A percentile compares a stretch with the other conserved stretches of the same genome.
Evolutionary conservation across 306 rosid genomes (phyloP).

Genomic region (Malus asiatica): DNA sequence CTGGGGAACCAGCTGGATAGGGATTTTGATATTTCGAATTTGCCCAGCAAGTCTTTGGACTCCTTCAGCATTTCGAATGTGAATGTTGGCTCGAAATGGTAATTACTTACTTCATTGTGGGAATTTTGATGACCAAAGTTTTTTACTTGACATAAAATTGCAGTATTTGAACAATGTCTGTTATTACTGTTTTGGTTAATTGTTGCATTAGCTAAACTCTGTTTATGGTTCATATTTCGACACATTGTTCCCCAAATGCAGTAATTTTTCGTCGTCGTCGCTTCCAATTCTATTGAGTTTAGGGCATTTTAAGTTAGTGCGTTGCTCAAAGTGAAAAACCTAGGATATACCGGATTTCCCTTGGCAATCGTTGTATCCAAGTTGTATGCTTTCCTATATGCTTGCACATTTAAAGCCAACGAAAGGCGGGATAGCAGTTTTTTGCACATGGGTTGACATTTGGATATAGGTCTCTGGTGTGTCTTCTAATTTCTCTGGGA

Average conservation of each 20-base stretch:
- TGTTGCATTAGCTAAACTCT: neutral
- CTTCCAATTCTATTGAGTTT: neutral
- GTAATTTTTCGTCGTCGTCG: neutral
- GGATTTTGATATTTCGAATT: constrained; percentile 45
- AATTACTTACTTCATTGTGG: constrained; percentile 9
- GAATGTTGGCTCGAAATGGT: constrained; percentile 71
- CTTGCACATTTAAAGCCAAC: neutral
- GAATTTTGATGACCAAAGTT: neutral
- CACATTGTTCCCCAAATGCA: neutral
- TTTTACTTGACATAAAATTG: neutral
- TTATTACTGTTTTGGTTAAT: neutral
- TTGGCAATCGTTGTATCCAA: neutral
- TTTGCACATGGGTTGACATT: neutral
- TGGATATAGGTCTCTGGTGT: neutral
- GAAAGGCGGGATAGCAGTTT: too few relatives aligned
- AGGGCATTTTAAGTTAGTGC: neutral
- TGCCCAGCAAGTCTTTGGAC: constrained; percentile 58
- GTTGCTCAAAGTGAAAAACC: neutral
- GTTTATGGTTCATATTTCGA: neutral
- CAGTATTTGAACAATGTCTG: neutral
- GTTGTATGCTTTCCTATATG: neutral
- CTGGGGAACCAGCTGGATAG: constrained; percentile 53
- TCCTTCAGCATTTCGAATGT: constrained; percentile 80
- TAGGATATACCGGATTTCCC: neutral
- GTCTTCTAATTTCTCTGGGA: neutral